Evolutionary conservation across 2,329 filamentous ascomycete species (phyloP).

Genomic region (Elsinoe perseae): DNA sequence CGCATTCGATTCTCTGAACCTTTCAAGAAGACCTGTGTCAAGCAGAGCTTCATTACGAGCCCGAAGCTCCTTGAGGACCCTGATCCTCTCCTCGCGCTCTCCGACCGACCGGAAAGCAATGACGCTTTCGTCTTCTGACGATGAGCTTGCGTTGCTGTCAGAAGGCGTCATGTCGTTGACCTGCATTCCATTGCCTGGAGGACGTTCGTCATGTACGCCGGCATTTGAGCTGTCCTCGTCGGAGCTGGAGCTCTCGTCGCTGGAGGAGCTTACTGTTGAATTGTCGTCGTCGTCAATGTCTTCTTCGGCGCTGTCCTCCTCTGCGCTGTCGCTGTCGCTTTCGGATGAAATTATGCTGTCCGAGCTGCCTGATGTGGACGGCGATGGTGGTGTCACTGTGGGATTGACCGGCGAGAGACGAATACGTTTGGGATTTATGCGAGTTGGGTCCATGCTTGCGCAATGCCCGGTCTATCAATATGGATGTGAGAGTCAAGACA

Average conservation of each 20-base stretch:
- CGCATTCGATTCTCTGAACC: slow-evolving; percentile 27
- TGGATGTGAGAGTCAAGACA: not conserved
- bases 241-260: not conserved
- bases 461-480: not conserved
- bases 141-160: not conserved
- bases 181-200: not conserved
- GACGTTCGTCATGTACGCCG: not conserved
- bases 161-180: not conserved
- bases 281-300: not conserved
- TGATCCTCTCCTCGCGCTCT: not conserved
- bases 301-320: not conserved
- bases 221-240: not conserved
- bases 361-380: not conserved
- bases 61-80: not conserved
- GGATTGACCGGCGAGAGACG: not conserved
- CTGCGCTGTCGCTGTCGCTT: not conserved
- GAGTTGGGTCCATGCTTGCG: not conserved
- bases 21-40: slow-evolving; percentile 26
- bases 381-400: not conserved
- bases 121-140: not conserved
- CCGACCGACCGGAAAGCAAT: not conserved
- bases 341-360: not conserved
- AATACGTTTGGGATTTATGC: not conserved
- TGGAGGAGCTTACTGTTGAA: not conserved
- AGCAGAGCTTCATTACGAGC: slow-evolving; percentile 18